phyloP scores from a whole-genome alignment of 2,329 filamentous ascomycete species.

The Zymoseptoria pseudotritici region DNA sequence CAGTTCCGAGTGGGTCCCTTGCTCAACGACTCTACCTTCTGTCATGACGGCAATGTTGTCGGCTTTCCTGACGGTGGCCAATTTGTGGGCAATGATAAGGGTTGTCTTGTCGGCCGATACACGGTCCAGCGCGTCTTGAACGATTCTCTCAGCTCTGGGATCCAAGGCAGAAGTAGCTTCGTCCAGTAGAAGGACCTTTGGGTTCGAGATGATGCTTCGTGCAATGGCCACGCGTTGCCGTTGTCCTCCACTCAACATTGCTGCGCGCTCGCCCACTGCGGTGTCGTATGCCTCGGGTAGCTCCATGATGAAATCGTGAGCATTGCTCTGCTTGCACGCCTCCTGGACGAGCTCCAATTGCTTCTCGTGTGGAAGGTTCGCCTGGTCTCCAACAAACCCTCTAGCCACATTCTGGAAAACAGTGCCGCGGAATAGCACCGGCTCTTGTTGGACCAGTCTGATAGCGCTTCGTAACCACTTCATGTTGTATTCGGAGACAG shows the following conservation, averaged over 20 bases:
- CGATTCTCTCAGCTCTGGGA: constrained; percentile 27
- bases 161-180: constrained; percentile 34
- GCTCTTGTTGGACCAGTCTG: constrained; percentile 32
- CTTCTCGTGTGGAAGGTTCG: constrained; percentile 24
- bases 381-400: constrained; percentile 32
- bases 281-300: constrained; percentile 31
- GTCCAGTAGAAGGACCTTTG: constrained; percentile 30
- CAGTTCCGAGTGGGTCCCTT: constrained; percentile 37
- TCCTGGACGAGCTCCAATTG: constrained; percentile 27
- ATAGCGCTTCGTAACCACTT: constrained; percentile 29
- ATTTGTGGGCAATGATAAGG: constrained; percentile 38
- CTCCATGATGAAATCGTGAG: constrained; percentile 32
- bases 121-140: constrained; percentile 29
- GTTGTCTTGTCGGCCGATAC: constrained; percentile 29
- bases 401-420: constrained; percentile 32
- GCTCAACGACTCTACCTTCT: constrained; percentile 37
- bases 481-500: constrained; percentile 25
- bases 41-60: constrained; percentile 41
- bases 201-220: constrained; percentile 30
- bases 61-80: constrained; percentile 38
- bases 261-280: constrained; percentile 28
- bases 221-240: constrained; percentile 32
- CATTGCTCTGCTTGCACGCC: constrained; percentile 29
- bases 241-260: constrained; percentile 30
- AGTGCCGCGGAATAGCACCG: constrained; percentile 29